phyloP scores from a whole-genome alignment of 2,329 filamentous ascomycete species.

The Fusarium anthophilum region DNA sequence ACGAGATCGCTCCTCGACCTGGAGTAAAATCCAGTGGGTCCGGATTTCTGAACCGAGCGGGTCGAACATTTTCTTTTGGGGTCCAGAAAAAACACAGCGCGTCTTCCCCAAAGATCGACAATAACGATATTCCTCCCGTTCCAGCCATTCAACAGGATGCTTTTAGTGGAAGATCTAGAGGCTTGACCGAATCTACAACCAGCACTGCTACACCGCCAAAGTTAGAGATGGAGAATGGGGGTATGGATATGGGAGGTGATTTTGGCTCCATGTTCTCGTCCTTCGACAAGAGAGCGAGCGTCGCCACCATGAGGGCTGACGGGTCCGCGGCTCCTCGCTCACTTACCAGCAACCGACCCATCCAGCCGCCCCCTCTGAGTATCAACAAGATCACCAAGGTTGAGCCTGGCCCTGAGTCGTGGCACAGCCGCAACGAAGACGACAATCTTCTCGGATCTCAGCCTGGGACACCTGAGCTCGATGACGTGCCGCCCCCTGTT shows the following conservation, averaged over 20 bases:
- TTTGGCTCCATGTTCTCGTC: constrained; percentile 65
- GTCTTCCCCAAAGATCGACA: constrained; percentile 43
- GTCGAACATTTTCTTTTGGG: constrained; percentile 69
- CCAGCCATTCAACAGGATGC: constrained; percentile 47
- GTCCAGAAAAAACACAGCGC: constrained; percentile 60
- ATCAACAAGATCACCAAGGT: constrained; percentile 57
- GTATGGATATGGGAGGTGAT: constrained; percentile 65
- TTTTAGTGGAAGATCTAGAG: constrained; percentile 53
- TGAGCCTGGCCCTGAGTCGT: constrained; percentile 59
- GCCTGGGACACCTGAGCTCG: constrained; percentile 51
- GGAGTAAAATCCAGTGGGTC: constrained; percentile 59
- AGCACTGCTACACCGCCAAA: constrained; percentile 63
- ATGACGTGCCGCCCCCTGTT: constrained; percentile 53
- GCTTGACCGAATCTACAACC: constrained; percentile 63
- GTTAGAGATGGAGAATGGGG: constrained; percentile 55
- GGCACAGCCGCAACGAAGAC: constrained; percentile 59
- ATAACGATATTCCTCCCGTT: constrained; percentile 52
- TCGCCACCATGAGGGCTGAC: constrained; percentile 57
- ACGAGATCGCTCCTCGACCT: constrained; percentile 50
- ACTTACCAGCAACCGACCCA: constrained; percentile 56
- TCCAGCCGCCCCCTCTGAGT: constrained; percentile 57
- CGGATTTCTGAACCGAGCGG: constrained; percentile 65
- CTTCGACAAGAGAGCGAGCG: constrained; percentile 65
- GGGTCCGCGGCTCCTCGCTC: constrained; percentile 53
- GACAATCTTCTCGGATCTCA: constrained; percentile 57